Evolutionary conservation across 805 yeast species (phyloP).

Genomic region (Saturnispora sekii): DNA sequence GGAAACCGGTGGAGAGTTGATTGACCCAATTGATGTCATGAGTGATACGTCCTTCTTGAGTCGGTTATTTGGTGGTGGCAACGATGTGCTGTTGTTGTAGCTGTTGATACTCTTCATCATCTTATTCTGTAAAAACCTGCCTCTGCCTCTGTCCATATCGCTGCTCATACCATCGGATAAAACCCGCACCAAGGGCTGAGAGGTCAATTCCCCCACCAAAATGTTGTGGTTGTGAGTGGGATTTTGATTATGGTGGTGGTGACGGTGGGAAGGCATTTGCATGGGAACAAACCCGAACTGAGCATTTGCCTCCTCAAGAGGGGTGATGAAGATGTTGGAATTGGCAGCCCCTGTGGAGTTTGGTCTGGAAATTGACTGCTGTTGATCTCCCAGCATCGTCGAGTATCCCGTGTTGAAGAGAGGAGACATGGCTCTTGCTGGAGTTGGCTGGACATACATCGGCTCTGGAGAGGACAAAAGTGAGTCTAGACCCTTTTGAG

Average conservation of each 20-base stretch:
- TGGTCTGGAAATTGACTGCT: conserved; percentile 27
- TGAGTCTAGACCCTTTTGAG: conserved; percentile 8
- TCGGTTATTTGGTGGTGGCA: conserved; percentile 13
- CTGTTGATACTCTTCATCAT: conserved; percentile 2
- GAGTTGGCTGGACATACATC: conserved; percentile 6
- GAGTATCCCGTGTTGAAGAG: conserved; percentile 5
- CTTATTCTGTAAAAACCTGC: conserved; percentile 8
- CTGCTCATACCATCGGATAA: conserved; percentile 22
- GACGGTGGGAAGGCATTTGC: neutral
- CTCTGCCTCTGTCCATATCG: conserved; percentile 11
- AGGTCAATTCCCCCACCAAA: neutral
- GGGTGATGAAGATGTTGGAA: neutral
- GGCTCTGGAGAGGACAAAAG: conserved; percentile 2
- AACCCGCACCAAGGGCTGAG: conserved; percentile 17
- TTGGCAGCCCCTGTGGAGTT: conserved; percentile 31
- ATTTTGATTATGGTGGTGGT: too few relatives aligned
- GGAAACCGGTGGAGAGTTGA: neutral
- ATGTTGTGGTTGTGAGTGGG: conserved; percentile 1
- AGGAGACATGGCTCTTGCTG: conserved; percentile 10
- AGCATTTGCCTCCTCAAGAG: neutral
- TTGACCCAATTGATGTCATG: neutral
- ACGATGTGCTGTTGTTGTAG: conserved; percentile 5
- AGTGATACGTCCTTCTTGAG: neutral
- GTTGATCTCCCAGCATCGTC: conserved; percentile 7
- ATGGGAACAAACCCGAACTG: conserved; percentile 5